These are phyloP conservation scores for Leucoagaricus sp. DNA, from an alignment of 1,284 basidiomycete species.

Conservation along the genomic window DNA sequence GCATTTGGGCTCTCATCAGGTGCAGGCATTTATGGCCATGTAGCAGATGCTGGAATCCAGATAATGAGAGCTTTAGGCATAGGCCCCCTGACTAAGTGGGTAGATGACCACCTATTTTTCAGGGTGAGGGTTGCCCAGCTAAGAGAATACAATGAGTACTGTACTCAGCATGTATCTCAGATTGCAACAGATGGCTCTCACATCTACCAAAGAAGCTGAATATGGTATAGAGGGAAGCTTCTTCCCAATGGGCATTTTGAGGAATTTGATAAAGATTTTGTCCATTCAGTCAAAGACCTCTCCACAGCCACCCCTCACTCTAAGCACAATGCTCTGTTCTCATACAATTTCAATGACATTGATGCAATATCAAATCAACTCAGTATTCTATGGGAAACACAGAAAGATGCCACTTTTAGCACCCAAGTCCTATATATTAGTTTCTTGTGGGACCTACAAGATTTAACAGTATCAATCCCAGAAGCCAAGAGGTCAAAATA, in stretches of 20 bases:
- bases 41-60: slow-evolving; percentile 29
- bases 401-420: slow-evolving; percentile 18
- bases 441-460: slow-evolving; percentile 22
- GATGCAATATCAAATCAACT: background rate
- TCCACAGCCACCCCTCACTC: background rate
- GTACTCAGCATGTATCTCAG: background rate
- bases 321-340: background rate
- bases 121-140: background rate
- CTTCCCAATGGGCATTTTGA: slow-evolving; percentile 22
- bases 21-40: slow-evolving; percentile 23
- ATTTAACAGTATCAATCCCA: slow-evolving; percentile 18
- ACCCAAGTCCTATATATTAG: slow-evolving; percentile 20
- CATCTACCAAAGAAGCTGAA: background rate
- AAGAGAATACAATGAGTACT: background rate
- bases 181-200: background rate
- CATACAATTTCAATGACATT: background rate
- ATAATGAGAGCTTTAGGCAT: slow-evolving; percentile 29
- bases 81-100: slow-evolving; percentile 38
- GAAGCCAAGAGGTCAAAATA: too few species aligned
- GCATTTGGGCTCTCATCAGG: slow-evolving; percentile 33
- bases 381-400: slow-evolving; percentile 18
- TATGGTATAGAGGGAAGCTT: background rate
- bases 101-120: slow-evolving; percentile 42
- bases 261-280: slow-evolving; percentile 35
- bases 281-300: background rate